A percentile compares a stretch with the other conserved stretches of the same genome.
Evolutionary conservation across 352 stramenopile species (phyloP).

Genomic region (Aphanomyces stellatus): DNA sequence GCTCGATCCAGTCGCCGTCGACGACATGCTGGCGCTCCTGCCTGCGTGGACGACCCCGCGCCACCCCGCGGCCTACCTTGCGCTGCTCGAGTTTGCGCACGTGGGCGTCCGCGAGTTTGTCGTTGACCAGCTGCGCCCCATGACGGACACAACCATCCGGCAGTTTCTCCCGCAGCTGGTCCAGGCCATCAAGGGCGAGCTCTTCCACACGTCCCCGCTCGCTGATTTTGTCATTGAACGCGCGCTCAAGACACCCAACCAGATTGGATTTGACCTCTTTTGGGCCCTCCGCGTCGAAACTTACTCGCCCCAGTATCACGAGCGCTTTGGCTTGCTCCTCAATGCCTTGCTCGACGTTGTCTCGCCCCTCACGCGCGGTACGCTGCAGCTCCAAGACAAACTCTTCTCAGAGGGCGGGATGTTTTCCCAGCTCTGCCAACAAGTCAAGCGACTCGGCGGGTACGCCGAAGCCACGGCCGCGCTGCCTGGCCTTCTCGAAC

Average conservation of each 20-base stretch:
- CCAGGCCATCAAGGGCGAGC: constrained; percentile 41
- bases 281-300: constrained; percentile 40
- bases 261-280: constrained; percentile 41
- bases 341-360: constrained; percentile 59
- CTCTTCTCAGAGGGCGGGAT: constrained; percentile 1
- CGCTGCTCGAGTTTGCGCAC: constrained; percentile 73
- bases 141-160: constrained; percentile 77
- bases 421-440: not conserved
- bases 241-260: constrained; percentile 25
- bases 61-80: constrained; percentile 72
- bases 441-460: constrained; percentile 87
- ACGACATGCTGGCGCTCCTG: constrained; percentile 61
- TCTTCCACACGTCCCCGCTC: constrained; percentile 38
- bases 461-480: constrained; percentile 31
- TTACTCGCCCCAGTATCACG: not conserved
- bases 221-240: constrained; percentile 36
- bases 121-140: constrained; percentile 67
- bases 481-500: constrained; percentile 46
- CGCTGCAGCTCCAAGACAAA: constrained; percentile 80
- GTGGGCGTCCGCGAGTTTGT: constrained; percentile 64
- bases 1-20: constrained; percentile 55
- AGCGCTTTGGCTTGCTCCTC: constrained; percentile 49
- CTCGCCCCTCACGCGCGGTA: constrained; percentile 84
- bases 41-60: constrained; percentile 56
- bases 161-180: constrained; percentile 36